Evolutionary conservation across 768 basidiomycete species (phyloP), one percentile per base, ranked within the genome.

Genomic region (Kwoniella shandongensis): DNA sequence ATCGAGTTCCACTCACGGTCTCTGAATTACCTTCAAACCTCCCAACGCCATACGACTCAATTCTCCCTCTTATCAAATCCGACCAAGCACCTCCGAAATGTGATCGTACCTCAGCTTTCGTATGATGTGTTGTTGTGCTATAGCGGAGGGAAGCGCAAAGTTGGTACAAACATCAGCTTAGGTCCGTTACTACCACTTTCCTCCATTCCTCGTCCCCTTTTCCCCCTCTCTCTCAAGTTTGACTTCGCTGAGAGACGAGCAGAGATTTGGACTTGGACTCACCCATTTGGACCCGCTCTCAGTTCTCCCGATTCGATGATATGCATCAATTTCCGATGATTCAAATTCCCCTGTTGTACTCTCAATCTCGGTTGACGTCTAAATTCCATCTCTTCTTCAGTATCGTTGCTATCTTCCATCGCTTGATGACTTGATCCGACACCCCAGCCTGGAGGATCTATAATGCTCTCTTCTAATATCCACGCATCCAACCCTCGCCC

Each of bases 401-500:
- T 25, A 10, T 47, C 22, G 17, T 25, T 51, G 25, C 42, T 41
- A 25, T 46, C 22, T 3, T 39, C 8, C 29, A 30, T 18, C 17
- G 22, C 35, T 42, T n/a, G n/a, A n/a, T n/a, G n/a, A n/a, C n/a
- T n/a, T n/a, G n/a, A n/a, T n/a, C 42, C 44, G 22, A 51, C 83
- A 18, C 84, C 81, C 77, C 86, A 85, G 29, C 86, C 88, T 52
- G 85, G 79, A 3, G 89, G 86, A 77, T 96, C 89, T 6, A 97
- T 89, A 70, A 94, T 89, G 66, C 88, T 94, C 80, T 93, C 88
- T 76, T 98, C 93, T 57, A 98, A 78, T 44, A 96, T 85, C 93
- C 91, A 98, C 2, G 88, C 87, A 77, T 96, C 93, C 30, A 89
- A 32, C 8, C 73, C 86, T 65, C 90, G 83, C 1, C 84, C 83